Percentiles rank a stretch among this genome's conserved stretches.
phyloP scores from a whole-genome alignment of 208 protist genomes.

The Entamoeba histolytica region DNA sequence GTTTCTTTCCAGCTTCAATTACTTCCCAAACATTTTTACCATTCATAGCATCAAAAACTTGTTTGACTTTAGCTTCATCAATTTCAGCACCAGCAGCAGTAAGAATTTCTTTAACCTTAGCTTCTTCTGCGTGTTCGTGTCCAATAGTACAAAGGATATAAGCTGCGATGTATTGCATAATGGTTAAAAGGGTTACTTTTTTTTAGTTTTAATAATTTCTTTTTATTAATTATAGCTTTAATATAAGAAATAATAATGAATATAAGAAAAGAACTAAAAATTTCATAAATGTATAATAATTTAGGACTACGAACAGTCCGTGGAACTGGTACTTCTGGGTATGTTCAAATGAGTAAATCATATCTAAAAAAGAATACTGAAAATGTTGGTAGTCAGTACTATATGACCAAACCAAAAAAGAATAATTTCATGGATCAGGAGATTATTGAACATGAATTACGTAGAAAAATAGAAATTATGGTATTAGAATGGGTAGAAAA shows the following conservation, averaged over 20 bases:
- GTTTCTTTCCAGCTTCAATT: background rate
- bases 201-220: no score
- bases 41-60: background rate
- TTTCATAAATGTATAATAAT: background rate
- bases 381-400: no score
- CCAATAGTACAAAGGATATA: background rate
- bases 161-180: background rate
- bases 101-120: background rate
- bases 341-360: background rate
- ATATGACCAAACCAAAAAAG: no score
- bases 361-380: background rate
- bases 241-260: background rate
- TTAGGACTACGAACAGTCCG: background rate
- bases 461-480: no score
- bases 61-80: background rate
- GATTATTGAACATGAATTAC: no score
- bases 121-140: background rate
- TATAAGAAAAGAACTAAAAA: no score
- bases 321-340: background rate
- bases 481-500: no score
- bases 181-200: background rate
- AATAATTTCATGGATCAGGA: no score
- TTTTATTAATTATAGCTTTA: background rate
- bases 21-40: background rate
- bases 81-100: background rate